phyloP scores from a whole-genome alignment of 129 eudicot species.

The Apium graveolens region DNA sequence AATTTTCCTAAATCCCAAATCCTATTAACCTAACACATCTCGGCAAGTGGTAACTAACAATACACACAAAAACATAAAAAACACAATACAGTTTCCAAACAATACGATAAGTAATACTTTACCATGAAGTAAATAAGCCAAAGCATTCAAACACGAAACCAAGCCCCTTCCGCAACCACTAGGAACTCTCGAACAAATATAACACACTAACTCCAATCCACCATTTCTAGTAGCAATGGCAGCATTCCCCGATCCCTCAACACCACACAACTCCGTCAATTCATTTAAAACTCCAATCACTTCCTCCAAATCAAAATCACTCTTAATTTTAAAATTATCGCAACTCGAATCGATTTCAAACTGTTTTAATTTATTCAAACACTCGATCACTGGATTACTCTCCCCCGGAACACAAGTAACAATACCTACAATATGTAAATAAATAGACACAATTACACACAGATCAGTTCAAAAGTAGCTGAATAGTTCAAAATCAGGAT shows the following conservation, averaged over 20 bases:
- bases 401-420: slow-evolving; percentile 59
- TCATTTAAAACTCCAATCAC: slow-evolving; percentile 29
- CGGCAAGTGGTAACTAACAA: background rate
- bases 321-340: background rate
- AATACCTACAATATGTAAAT: slow-evolving; percentile 35
- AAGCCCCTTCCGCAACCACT: slow-evolving; percentile 19
- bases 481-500: background rate
- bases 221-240: slow-evolving; percentile 80
- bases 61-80: background rate
- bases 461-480: background rate
- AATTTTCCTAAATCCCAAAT: too few relatives aligned
- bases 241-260: slow-evolving; percentile 48
- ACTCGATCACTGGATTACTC: slow-evolving; percentile 60
- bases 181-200: slow-evolving; percentile 30
- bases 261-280: slow-evolving; percentile 34
- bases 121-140: slow-evolving; percentile 71
- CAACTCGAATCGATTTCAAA: slow-evolving; percentile 13
- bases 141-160: slow-evolving; percentile 36
- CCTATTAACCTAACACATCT: too few relatives aligned
- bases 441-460: background rate
- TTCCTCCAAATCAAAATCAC: slow-evolving; percentile 24
- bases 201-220: slow-evolving; percentile 52
- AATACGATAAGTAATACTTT: slow-evolving; percentile 1
- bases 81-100: too few relatives aligned
- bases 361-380: slow-evolving; percentile 39